These are phyloP conservation scores for Lecanicillium sp. DNA, from an alignment of 2,329 filamentous ascomycete genomes.

Conservation along the genomic window DNA sequence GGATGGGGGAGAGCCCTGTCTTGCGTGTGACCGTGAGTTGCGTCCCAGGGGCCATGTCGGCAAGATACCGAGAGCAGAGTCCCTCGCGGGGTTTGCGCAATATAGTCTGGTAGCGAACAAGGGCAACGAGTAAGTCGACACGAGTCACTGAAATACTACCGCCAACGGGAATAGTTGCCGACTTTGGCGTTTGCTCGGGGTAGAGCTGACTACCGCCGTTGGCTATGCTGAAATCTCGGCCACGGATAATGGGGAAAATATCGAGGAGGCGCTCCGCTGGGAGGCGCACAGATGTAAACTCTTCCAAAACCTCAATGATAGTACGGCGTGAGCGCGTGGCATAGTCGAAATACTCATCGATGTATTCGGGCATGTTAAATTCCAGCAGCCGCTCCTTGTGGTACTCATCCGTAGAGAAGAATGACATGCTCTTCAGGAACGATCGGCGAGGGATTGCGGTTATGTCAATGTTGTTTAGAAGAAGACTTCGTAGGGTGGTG, in stretches of 20 bases:
- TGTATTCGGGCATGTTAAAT: constrained; percentile 70
- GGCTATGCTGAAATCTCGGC: constrained; percentile 89
- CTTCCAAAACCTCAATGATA: constrained; percentile 85
- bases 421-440: constrained; percentile 74
- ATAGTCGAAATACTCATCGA: constrained; percentile 95
- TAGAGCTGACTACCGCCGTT: constrained; percentile 52
- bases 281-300: constrained; percentile 79
- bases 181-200: constrained; percentile 19
- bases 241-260: constrained; percentile 75
- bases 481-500: constrained; percentile 64
- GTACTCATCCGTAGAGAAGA: constrained; percentile 64
- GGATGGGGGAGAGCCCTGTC: constrained; percentile 39
- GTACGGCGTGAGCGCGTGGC: constrained; percentile 83
- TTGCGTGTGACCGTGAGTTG: constrained; percentile 54
- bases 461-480: constrained; percentile 82
- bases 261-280: constrained; percentile 67
- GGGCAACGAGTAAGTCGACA: constrained; percentile 72
- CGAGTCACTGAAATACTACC: too few relatives aligned
- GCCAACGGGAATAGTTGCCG: constrained; percentile 9
- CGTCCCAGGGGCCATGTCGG: constrained; percentile 53
- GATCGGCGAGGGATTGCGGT: constrained; percentile 80
- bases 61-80: constrained; percentile 83
- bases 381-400: constrained; percentile 80
- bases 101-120: constrained; percentile 87
- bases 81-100: constrained; percentile 79